Conservation (phyloP, 345 rosid genomes). For the Hibiscus tridactylites region DNA sequence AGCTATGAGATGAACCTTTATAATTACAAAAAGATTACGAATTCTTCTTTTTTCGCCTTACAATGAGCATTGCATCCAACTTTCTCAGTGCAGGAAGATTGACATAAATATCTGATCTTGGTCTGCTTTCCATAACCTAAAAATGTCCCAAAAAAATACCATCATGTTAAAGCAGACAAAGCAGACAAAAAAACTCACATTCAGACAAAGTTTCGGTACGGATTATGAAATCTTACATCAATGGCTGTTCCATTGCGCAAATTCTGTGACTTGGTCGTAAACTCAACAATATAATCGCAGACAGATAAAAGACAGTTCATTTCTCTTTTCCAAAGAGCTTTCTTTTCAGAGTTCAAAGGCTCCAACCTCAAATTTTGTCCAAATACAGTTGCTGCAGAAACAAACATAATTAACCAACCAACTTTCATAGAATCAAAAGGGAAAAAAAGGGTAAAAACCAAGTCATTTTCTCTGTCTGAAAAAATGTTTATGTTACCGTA, state of each 20-base stretch:
- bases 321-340: slow-evolving; percentile 82
- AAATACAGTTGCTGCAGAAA: slow-evolving; percentile 69
- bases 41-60: slow-evolving; percentile 19
- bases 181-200: neutral
- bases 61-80: slow-evolving; percentile 78
- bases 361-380: slow-evolving; percentile 82
- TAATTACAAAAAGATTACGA: neutral
- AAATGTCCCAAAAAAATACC: neutral
- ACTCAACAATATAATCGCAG: slow-evolving; percentile 74
- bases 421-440: neutral
- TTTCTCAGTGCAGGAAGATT: slow-evolving; percentile 82
- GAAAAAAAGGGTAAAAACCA: neutral
- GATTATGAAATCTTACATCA: slow-evolving; percentile 38
- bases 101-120: slow-evolving; percentile 64
- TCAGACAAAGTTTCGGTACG: neutral
- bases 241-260: slow-evolving; percentile 51
- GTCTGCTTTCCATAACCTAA: slow-evolving; percentile 44
- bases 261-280: slow-evolving; percentile 48
- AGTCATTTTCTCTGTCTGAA: neutral
- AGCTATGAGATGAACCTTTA: neutral
- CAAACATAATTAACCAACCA: neutral
- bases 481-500: slow-evolving; percentile 43
- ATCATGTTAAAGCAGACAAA: slow-evolving; percentile 1
- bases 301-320: slow-evolving; percentile 83
- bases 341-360: slow-evolving; percentile 75